Evolutionary conservation across 306 rosid genomes (phyloP).

Genomic region (Rubus parviflorus): DNA sequence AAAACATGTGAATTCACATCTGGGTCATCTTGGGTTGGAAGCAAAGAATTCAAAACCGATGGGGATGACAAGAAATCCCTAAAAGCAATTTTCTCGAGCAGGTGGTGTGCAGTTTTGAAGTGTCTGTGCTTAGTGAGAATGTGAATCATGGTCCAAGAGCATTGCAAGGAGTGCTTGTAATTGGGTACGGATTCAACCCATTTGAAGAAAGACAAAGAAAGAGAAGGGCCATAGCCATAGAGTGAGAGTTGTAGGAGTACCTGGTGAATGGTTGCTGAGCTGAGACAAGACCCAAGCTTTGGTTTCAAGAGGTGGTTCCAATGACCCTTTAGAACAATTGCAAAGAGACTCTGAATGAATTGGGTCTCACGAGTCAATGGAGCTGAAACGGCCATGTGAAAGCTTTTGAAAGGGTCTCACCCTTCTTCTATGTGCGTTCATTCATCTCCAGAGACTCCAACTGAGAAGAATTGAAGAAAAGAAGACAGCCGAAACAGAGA

Average conservation of each 20-base stretch:
- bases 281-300: slow-evolving; percentile 42
- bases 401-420: neutral
- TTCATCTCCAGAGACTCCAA: neutral
- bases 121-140: slow-evolving; percentile 55
- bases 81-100: slow-evolving; percentile 69
- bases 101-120: slow-evolving; percentile 59
- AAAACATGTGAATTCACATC: slow-evolving; percentile 74
- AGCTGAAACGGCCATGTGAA: slow-evolving; percentile 39
- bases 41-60: slow-evolving; percentile 66
- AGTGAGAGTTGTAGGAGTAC: slow-evolving; percentile 55
- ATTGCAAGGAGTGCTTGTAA: slow-evolving; percentile 66
- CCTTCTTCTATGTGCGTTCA: neutral
- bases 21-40: slow-evolving; percentile 40
- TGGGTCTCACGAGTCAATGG: slow-evolving; percentile 31
- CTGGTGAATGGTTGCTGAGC: slow-evolving; percentile 54
- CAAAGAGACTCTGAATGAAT: slow-evolving; percentile 45
- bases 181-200: slow-evolving; percentile 63
- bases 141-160: slow-evolving; percentile 75
- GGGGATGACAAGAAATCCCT: slow-evolving; percentile 68
- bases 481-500: neutral
- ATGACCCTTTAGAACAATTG: slow-evolving; percentile 60
- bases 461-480: neutral
- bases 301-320: slow-evolving; percentile 58
- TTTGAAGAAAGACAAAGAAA: slow-evolving; percentile 64
- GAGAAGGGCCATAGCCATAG: slow-evolving; percentile 43